Evolutionary conservation across 169 alveolate species (phyloP).

Genomic region (Plasmodium gonderi): DNA sequence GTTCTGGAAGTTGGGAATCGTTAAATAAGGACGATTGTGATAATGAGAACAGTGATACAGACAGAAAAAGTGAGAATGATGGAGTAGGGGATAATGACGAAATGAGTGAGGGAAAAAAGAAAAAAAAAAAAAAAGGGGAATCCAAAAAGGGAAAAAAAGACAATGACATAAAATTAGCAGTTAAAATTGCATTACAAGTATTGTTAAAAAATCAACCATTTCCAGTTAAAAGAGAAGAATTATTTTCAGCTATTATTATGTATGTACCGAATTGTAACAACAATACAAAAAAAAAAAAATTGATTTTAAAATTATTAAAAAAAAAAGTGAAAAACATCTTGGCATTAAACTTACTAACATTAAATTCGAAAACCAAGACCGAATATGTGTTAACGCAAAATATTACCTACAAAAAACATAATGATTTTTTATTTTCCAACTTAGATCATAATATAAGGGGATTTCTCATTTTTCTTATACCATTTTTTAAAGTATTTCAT

Average conservation of each 20-base stretch:
- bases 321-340: constrained; percentile 19
- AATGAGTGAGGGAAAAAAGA: background rate
- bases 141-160: constrained; percentile 6
- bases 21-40: background rate
- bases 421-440: constrained; percentile 54
- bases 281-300: constrained; percentile 13
- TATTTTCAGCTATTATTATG: constrained; percentile 6
- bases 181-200: constrained; percentile 39
- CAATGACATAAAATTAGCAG: constrained; percentile 27
- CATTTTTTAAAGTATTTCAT: constrained; percentile 36
- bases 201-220: constrained; percentile 61
- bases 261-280: constrained; percentile 48
- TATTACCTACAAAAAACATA: constrained; percentile 36
- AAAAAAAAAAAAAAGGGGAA: background rate
- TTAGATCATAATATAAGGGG: constrained; percentile 59
- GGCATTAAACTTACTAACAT: constrained; percentile 48
- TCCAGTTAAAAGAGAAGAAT: constrained; percentile 64
- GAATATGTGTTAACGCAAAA: constrained; percentile 55
- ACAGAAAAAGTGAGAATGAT: background rate
- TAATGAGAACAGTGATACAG: background rate
- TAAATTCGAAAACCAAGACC: constrained; percentile 26
- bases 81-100: background rate
- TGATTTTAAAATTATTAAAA: constrained; percentile 11
- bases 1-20: background rate
- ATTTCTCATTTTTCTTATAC: constrained; percentile 36